Evolutionary conservation across 768 basidiomycete species (phyloP), one percentile per base, ranked within the genome.

Genomic region (Tremella yokohamensis): DNA sequence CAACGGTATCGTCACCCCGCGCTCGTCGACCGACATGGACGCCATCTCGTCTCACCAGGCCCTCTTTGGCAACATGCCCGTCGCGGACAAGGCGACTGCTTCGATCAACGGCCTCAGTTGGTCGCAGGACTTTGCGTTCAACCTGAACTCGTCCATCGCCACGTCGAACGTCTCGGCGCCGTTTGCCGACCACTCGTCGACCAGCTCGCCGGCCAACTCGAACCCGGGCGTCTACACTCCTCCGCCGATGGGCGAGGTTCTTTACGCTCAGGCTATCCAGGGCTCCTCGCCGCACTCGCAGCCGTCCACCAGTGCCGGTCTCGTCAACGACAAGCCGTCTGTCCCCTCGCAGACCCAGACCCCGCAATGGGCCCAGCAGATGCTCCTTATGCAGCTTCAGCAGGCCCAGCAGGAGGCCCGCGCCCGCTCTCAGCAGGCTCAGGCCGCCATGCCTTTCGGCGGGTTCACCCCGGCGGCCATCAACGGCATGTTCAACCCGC

Each of bases 41-140:
- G 40, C 57, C 16, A 34, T 57, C 47, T 38, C 45, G 26, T 29
- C 34, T 34, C 16, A 25, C 45, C 55, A 59, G n/a, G 57, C 52
- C 20, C 18, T 64, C n/a, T 66, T 48, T 47, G 24, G 49, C 22
- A 38, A 51, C 49, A 25, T 56, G 37, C 38, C 39, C 52, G 37
- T 37, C 52, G 38, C 18, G 13, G 24, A 19, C 38, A 40, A 34
- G 38, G 37, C 24, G 15, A 40, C 54, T 26, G 54, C 54, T 1
- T 25, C 45, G 16, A 40, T 54, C 24, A 60, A 56, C 39, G 61
- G 61, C 39, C 44, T 60, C 52, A 60, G 60, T 56, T 70, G 69
- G 69, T 61, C 69, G 3, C 20, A 58, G 20, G 67, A 64, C 26
- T 68, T 69, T 52, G 57, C 56, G 9, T 65, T 65, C 56, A 50